Percentiles rank a stretch among this genome's conserved stretches.
Conservation (phyloP, 768 basidiomycete genomes). For the Lentinula sp. region DNA sequence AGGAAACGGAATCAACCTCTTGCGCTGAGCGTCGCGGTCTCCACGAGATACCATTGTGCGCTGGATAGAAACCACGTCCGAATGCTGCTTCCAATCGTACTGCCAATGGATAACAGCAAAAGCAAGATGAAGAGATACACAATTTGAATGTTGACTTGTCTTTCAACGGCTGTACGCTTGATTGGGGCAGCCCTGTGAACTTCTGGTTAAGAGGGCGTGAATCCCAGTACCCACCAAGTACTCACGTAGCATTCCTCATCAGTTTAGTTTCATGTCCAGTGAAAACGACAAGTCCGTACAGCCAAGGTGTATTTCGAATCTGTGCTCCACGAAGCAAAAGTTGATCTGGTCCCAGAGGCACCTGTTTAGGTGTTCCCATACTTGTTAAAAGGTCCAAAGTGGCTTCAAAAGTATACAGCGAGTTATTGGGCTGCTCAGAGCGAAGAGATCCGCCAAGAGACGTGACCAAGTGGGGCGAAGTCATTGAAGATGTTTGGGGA, state of each 20-base stretch:
- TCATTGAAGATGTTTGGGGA: constrained; percentile 70
- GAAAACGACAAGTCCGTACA: constrained; percentile 89
- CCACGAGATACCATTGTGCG: constrained; percentile 87
- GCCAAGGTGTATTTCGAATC: constrained; percentile 93
- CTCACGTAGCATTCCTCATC: constrained; percentile 97
- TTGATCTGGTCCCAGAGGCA: constrained; percentile 94
- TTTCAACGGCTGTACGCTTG: constrained; percentile 93
- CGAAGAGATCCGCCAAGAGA: constrained; percentile 77
- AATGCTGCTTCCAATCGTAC: constrained; percentile 89
- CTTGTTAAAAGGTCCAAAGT: constrained; percentile 59
- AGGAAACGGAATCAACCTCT: constrained; percentile 40
- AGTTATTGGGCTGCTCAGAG: constrained; percentile 97
- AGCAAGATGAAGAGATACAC: constrained; percentile 89
- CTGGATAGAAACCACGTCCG: constrained; percentile 84
- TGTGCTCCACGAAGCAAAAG: constrained; percentile 92
- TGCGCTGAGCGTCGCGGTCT: constrained; percentile 50
- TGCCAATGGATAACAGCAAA: constrained; percentile 82
- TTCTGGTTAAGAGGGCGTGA: not conserved
- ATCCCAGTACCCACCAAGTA: constrained; percentile 2
- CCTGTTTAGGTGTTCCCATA: constrained; percentile 61
- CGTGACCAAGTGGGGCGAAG: constrained; percentile 68
- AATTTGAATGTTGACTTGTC: constrained; percentile 94
- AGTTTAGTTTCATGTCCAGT: constrained; percentile 98
- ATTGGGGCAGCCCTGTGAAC: constrained; percentile 83
- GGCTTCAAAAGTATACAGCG: constrained; percentile 92